Conservation (phyloP, 768 basidiomycete genomes). For the Boletus barrowsii region DNA sequence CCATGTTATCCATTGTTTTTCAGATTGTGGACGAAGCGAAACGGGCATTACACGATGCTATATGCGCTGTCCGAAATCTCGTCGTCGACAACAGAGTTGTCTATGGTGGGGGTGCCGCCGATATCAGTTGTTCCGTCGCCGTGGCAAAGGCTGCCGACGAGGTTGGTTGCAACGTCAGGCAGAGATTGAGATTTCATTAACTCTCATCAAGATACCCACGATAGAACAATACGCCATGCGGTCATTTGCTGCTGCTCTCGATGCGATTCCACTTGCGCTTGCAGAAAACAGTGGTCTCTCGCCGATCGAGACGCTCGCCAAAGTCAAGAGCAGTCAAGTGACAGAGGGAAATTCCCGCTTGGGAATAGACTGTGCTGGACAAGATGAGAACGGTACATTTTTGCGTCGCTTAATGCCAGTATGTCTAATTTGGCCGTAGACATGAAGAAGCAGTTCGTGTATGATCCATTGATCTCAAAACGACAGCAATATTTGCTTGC, state of each 20-base stretch:
- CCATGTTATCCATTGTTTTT: neutral
- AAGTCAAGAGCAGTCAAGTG: constrained; percentile 91
- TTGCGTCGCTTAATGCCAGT: neutral
- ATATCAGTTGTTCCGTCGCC: constrained; percentile 92
- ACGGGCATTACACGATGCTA: constrained; percentile 94
- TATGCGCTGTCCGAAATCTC: constrained; percentile 95
- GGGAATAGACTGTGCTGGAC: constrained; percentile 90
- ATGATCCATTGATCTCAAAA: constrained; percentile 96
- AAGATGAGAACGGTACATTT: constrained; percentile 77
- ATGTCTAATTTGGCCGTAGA: constrained; percentile 46
- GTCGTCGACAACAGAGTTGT: constrained; percentile 95
- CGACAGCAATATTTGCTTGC: constrained; percentile 95
- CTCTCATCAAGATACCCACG: constrained; percentile 67
- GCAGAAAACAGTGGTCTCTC: constrained; percentile 97
- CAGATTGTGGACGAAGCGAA: constrained; percentile 99
- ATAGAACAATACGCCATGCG: constrained; percentile 99
- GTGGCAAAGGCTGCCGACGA: constrained; percentile 94
- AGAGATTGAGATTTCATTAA: neutral
- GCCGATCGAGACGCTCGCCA: constrained; percentile 95
- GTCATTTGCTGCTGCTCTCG: constrained; percentile 94
- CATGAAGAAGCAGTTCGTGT: constrained; percentile 97
- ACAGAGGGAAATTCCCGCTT: constrained; percentile 78
- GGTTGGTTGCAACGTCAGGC: constrained; percentile 38
- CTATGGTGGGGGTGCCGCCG: constrained; percentile 97
- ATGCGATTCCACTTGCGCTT: constrained; percentile 91